These are phyloP conservation scores for Epichloe bromicola DNA, from an alignment of 2,329 filamentous ascomycete species.

Conservation along the genomic window DNA sequence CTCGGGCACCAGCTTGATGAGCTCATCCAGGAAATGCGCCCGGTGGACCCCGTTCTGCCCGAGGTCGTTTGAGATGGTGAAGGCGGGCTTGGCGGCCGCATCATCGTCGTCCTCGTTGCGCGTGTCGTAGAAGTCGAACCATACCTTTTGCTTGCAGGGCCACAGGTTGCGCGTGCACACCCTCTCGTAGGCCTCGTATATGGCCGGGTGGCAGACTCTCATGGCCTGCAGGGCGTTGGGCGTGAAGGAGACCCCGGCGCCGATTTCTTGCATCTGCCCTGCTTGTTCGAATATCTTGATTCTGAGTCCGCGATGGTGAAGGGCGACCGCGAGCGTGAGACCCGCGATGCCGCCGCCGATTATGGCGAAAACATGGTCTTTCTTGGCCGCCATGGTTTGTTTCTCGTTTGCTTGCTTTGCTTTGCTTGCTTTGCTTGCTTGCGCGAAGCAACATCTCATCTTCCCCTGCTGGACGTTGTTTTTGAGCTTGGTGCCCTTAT, in stretches of 20 bases:
- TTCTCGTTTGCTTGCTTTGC: no score
- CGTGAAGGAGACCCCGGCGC: conserved; percentile 38
- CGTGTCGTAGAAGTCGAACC: conserved; percentile 10
- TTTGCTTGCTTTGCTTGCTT: background rate
- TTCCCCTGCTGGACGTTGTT: background rate
- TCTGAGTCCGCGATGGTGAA: conserved; percentile 27
- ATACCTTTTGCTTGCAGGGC: conserved; percentile 2
- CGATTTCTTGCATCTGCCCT: conserved; percentile 28
- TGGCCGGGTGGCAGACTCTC: conserved; percentile 21
- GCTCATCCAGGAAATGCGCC: conserved; percentile 26
- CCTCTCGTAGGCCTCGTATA: conserved; percentile 17
- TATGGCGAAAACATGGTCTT: conserved; percentile 20
- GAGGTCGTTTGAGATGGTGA: conserved; percentile 5
- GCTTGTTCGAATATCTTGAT: conserved; percentile 36
- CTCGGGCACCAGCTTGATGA: conserved; percentile 24
- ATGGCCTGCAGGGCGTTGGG: conserved; percentile 38
- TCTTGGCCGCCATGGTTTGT: background rate
- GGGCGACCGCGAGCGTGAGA: conserved; percentile 32
- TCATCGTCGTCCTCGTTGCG: conserved; percentile 1
- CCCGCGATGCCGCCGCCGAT: conserved; percentile 40
- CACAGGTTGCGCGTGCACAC: conserved; percentile 6
- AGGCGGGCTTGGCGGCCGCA: background rate
- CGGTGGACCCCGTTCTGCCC: conserved; percentile 22
- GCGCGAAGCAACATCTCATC: background rate
- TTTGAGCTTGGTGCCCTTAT: background rate